Evolutionary conservation across 1,139 yeast genomes (phyloP), one percentile per base, ranked within the genome.

Genomic region (Eremothecium gossypii): DNA sequence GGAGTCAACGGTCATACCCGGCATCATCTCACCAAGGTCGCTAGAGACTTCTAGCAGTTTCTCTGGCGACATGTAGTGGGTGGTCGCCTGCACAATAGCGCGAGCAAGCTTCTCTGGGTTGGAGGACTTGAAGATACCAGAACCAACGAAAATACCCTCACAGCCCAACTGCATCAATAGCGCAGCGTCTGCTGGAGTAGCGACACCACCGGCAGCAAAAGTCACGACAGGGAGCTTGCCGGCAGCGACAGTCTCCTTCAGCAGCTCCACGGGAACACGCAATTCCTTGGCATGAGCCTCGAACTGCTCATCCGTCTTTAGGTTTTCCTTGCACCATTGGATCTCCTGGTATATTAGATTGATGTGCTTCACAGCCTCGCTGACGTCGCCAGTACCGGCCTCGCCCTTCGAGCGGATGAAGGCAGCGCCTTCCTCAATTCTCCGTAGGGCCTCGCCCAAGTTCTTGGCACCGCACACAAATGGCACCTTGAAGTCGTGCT

Each of bases 191-290:
- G 91, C 80, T 27, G 95, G 95, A 8, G 94, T 82, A 8, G 94
- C 94, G 42, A 84, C 82, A 49, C 95, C 95, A 40, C 95, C 95
- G 36, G 94, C 94, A 33, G 94, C 93, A 62, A 84, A 84, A 68
- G 83, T 83, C 43, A 84, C 94, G 38, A 84, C 94, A 1, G 91
- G 91, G 50, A 84, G 71, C 52, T 79, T 77, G 33, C 86, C 86
- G 9, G 67, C 64, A 39, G 70, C 72, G 41, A 79, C 68, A 43
- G 74, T 68, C 45, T 72, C 67, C 51, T 72, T 63, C 49, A 84
- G 66, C 41, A 76, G 63, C 12, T 69, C 71, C 27, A 68, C 67
- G 12, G 85, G 79, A 14, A 83, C 86, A 49, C 87, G 71, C 48
- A 76, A 65, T 48, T 74, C 75, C 48, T 68, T 63, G 30, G 94